Evolutionary conservation across 805 yeast genomes (phyloP), one percentile per base, ranked within the genome.

Genomic region (Novakomyces olei): DNA sequence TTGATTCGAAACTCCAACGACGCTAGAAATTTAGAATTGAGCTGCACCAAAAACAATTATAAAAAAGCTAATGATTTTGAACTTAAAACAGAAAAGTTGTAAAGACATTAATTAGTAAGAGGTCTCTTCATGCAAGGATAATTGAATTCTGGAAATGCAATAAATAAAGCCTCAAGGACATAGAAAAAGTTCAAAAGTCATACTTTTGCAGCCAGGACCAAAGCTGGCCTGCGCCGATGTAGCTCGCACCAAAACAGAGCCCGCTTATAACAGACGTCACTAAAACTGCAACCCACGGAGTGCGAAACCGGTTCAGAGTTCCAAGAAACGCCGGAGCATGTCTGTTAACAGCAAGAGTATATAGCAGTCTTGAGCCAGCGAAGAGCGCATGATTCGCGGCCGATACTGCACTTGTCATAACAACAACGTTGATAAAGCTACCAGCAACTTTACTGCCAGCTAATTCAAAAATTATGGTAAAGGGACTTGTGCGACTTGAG

Each of bases 321-420:
- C 71, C 69, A 34, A 72, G 61, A 19, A 60, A 43, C 34, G 54
- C 53, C 23, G 81, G 81, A n/a, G 72, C 72, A 43, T 63, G 61
- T 14, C 73, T 69, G 49, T 69, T 71, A 29, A 66, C 69, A 5
- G 78, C 72, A 53, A 73, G 58, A 5, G 77, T 63, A 3, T 73
- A 70, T 39, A 72, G 54, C 6, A 77, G 69, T 50, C 83, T 65
- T 12, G 79, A 68, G 39, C 75, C 66, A 6, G 72, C 79, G 47
- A 63, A 74, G 5, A 72, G 73, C 1, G 78, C 64, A 9, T 78
- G 66, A 50, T 74, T 72, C 25, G 78, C 83, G n/a, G 74, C 81
- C 2, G 81, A 72, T 31, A 72, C 53, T 14, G 72, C 72, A 1
- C 83, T 65, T 38, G 73, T 61, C 48, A 73, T 50, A 41, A 74